Percentiles rank a stretch among this genome's conserved stretches.
These are phyloP conservation scores for Fusarium haematococcum DNA, from an alignment of 2,329 filamentous ascomycete genomes.

Conservation along the genomic window DNA sequence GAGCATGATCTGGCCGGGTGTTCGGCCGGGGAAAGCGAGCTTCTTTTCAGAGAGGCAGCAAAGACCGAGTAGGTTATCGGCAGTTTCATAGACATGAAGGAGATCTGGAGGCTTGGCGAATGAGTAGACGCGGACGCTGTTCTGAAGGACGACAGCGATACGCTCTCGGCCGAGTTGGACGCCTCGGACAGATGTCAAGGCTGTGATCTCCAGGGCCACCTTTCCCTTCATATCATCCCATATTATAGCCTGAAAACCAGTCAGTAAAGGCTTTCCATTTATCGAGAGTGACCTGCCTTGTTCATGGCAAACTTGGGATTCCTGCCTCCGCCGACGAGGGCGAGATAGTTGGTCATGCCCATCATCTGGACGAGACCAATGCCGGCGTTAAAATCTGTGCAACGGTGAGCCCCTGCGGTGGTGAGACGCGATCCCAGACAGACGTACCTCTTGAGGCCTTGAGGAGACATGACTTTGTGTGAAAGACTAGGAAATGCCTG, in stretches of 20 bases:
- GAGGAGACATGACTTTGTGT: conserved; percentile 77
- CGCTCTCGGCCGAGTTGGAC: conserved; percentile 81
- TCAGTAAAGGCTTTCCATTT: background rate
- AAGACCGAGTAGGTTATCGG: conserved; percentile 84
- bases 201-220: conserved; percentile 79
- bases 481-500: conserved; percentile 68
- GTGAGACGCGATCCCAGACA: background rate
- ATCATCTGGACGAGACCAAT: conserved; percentile 89
- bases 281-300: conserved; percentile 66
- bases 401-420: background rate
- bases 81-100: conserved; percentile 83
- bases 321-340: conserved; percentile 88
- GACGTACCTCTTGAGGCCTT: conserved; percentile 65
- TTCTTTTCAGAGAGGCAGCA: conserved; percentile 80
- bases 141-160: conserved; percentile 84
- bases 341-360: conserved; percentile 86
- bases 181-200: conserved; percentile 83
- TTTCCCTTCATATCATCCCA: conserved; percentile 90
- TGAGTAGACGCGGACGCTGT: conserved; percentile 83
- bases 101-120: conserved; percentile 80
- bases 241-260: conserved; percentile 74
- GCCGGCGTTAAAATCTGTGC: conserved; percentile 80
- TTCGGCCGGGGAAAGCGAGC: conserved; percentile 89
- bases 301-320: conserved; percentile 88
- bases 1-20: conserved; percentile 87